Conservation (phyloP, 768 basidiomycete species). For the Dacryopinax spathularia region DNA sequence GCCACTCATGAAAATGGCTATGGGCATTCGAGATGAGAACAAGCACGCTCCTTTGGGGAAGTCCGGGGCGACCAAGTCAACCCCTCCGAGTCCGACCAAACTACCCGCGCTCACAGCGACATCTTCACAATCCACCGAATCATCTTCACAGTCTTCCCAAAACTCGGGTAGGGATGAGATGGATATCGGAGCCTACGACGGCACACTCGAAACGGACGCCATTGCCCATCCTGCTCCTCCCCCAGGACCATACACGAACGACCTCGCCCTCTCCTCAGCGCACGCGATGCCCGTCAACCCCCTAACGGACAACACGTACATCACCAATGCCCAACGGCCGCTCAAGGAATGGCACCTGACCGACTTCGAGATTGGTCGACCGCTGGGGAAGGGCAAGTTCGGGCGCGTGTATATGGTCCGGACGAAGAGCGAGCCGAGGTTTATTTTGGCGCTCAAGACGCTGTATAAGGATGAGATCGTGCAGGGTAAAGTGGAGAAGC, state of each 20-base stretch:
- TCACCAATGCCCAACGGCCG: slow-evolving; percentile 39
- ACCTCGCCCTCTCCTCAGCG: slow-evolving; percentile 73
- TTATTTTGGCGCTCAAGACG: slow-evolving; percentile 92
- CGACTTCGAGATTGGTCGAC: slow-evolving; percentile 86
- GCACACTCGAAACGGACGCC: slow-evolving; percentile 86
- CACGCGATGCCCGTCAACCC: slow-evolving; percentile 30
- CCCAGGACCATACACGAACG: slow-evolving; percentile 61
- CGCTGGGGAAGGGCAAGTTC: slow-evolving; percentile 97
- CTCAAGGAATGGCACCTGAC: slow-evolving; percentile 75
- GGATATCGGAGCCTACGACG: slow-evolving; percentile 86
- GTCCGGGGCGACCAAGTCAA: not conserved
- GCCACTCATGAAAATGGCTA: not conserved
- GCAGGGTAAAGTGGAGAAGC: slow-evolving; percentile 82
- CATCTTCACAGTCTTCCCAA: not conserved
- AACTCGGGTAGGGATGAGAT: slow-evolving; percentile 17
- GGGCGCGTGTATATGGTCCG: slow-evolving; percentile 98
- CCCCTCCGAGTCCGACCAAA: not conserved
- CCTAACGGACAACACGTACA: not conserved
- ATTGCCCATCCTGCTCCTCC: slow-evolving; percentile 54
- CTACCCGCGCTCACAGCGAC: not conserved
- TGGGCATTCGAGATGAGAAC: slow-evolving; percentile 1
- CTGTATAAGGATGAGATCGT: slow-evolving; percentile 95
- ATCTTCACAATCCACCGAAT: not conserved
- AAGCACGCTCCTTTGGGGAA: too few species aligned
- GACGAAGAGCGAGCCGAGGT: slow-evolving; percentile 73